phyloP scores from a whole-genome alignment of 176 grass and related monocot species.

The Rhynchospora tenuis region DNA sequence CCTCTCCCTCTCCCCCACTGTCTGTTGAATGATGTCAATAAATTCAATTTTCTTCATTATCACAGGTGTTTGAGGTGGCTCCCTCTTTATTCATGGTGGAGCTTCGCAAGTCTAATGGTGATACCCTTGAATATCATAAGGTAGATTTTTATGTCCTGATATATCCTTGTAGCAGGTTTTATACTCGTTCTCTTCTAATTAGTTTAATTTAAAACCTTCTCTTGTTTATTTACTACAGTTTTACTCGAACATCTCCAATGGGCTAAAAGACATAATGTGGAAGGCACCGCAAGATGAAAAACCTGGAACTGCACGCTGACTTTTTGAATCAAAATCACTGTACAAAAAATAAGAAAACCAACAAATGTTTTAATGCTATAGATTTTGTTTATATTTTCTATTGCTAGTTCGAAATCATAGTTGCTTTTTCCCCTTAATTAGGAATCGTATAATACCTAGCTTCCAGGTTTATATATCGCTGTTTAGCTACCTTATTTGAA shows the following conservation, averaged over 20 bases:
- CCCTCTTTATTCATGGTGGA: slow-evolving; percentile 92
- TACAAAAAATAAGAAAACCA: neutral
- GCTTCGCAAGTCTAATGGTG: slow-evolving; percentile 82
- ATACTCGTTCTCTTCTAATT: neutral
- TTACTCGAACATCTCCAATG: slow-evolving; percentile 70
- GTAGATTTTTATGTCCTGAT: slow-evolving; percentile 19
- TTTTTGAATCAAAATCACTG: neutral
- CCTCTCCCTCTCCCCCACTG: neutral
- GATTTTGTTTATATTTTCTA: neutral
- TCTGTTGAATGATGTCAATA: neutral
- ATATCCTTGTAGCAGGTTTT: neutral
- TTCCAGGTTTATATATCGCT: neutral
- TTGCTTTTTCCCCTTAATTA: no score
- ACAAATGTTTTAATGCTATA: neutral
- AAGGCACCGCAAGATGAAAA: slow-evolving; percentile 38
- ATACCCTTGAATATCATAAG: slow-evolving; percentile 90
- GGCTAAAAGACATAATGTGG: slow-evolving; percentile 91
- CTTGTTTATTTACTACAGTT: slow-evolving; percentile 33
- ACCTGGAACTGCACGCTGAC: slow-evolving; percentile 15
- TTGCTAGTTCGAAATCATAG: neutral
- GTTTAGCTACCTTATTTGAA: neutral
- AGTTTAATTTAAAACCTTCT: neutral
- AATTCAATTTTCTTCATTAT: slow-evolving; percentile 17
- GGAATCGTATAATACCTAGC: neutral
- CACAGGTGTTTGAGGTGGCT: slow-evolving; percentile 85